These are phyloP conservation scores for Naganishia albida DNA, from an alignment of 1,284 basidiomycete genomes.

Conservation along the genomic window DNA sequence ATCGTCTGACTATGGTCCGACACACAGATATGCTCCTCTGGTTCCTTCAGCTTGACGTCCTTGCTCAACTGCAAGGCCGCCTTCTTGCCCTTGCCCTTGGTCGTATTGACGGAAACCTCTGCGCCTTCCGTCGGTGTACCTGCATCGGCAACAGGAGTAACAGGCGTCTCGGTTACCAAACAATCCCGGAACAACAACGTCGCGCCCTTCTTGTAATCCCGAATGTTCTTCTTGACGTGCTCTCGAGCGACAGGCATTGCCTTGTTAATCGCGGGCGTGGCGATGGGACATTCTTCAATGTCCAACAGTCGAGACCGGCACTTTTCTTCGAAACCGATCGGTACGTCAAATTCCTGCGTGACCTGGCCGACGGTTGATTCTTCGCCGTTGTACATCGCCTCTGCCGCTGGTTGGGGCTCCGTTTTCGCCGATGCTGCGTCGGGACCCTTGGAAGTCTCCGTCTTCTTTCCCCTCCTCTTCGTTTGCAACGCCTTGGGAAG, in stretches of 20 bases:
- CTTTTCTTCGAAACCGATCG: conserved; percentile 86
- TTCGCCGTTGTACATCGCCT: conserved; percentile 42
- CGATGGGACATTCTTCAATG: conserved; percentile 97
- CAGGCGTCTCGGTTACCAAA: conserved; percentile 51
- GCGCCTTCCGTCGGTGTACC: conserved; percentile 6
- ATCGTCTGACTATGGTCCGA: conserved; percentile 76
- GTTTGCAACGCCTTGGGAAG: conserved; percentile 59
- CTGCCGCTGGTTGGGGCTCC: conserved; percentile 26
- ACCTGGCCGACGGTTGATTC: conserved; percentile 35
- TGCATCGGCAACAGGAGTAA: conserved; percentile 3
- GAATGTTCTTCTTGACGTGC: conserved; percentile 64
- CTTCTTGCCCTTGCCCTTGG: conserved; percentile 3
- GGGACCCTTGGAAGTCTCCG: conserved; percentile 32
- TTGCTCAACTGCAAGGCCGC: conserved; percentile 37
- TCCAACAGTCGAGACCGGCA: conserved; percentile 79
- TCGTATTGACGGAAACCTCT: conserved; percentile 7
- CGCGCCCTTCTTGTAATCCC: conserved; percentile 81
- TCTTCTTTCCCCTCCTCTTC: conserved; percentile 49
- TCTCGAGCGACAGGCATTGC: conserved; percentile 61
- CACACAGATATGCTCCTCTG: conserved; percentile 68
- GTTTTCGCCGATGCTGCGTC: conserved; percentile 6
- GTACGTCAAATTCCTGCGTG: conserved; percentile 62
- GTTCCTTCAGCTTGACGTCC: conserved; percentile 38
- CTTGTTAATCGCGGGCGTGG: conserved; percentile 76
- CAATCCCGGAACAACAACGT: conserved; percentile 91